Evolutionary conservation across 164 flowering plant species (phyloP).

Genomic region (Chimonanthus praecox): DNA sequence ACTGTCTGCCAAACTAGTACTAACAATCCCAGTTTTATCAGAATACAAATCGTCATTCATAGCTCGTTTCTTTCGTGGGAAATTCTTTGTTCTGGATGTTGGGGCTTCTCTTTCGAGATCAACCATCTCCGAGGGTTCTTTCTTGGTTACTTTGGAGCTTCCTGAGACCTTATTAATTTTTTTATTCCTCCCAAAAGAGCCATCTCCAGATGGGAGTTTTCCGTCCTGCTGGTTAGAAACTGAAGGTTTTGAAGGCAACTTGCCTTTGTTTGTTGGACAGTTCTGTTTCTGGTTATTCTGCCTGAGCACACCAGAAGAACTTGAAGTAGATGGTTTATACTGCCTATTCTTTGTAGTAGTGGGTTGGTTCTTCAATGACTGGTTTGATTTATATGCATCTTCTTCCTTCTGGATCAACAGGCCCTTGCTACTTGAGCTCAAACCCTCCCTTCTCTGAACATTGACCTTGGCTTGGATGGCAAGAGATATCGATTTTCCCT

Average conservation of each 20-base stretch:
- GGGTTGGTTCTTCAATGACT: slow-evolving; percentile 33
- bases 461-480: slow-evolving; percentile 96
- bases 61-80: slow-evolving; percentile 58
- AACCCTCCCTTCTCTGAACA: slow-evolving; percentile 80
- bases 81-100: slow-evolving; percentile 31
- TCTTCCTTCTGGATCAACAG: slow-evolving; percentile 34
- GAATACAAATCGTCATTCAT: slow-evolving; percentile 32
- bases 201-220: slow-evolving; percentile 35
- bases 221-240: slow-evolving; percentile 35
- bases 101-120: slow-evolving; percentile 33
- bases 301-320: slow-evolving; percentile 47
- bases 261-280: slow-evolving; percentile 34
- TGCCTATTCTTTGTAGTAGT: slow-evolving; percentile 35
- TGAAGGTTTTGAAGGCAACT: slow-evolving; percentile 36
- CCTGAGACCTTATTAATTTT: slow-evolving; percentile 28
- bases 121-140: slow-evolving; percentile 26
- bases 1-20: slow-evolving; percentile 20
- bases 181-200: slow-evolving; percentile 35
- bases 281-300: slow-evolving; percentile 90
- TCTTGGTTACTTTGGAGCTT: slow-evolving; percentile 46
- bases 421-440: slow-evolving; percentile 33
- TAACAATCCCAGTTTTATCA: slow-evolving; percentile 28
- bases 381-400: slow-evolving; percentile 32
- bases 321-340: slow-evolving; percentile 35
- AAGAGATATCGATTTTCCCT: slow-evolving; percentile 74